phyloP scores from a whole-genome alignment of 2,329 filamentous ascomycete genomes.

The Fusarium sp. region DNA sequence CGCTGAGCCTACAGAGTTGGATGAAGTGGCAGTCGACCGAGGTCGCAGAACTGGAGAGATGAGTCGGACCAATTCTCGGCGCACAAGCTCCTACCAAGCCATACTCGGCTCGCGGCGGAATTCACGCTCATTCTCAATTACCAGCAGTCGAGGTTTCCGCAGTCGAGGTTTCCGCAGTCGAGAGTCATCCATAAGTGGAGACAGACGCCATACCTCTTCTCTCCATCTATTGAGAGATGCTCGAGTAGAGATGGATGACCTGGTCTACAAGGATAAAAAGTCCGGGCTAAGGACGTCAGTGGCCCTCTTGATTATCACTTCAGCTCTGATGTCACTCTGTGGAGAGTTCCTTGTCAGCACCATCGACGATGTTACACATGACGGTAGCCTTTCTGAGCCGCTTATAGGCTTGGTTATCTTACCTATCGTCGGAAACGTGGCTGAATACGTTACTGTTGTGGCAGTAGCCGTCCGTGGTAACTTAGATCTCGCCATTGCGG shows the following conservation, averaged over 20 bases:
- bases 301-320: conserved; percentile 62
- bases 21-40: not conserved
- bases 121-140: not conserved
- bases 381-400: conserved; percentile 61
- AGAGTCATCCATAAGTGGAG: not conserved
- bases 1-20: not conserved
- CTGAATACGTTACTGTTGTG: conserved; percentile 70
- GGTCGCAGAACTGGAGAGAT: not conserved
- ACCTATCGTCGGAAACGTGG: conserved; percentile 70
- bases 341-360: conserved; percentile 70
- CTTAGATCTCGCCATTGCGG: conserved; percentile 69
- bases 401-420: conserved; percentile 72
- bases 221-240: not conserved
- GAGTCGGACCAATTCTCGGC: not conserved
- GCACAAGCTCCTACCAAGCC: not conserved
- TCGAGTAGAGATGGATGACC: not conserved
- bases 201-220: not conserved
- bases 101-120: not conserved
- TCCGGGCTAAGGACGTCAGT: conserved; percentile 54
- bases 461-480: conserved; percentile 69
- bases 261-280: not conserved
- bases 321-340: conserved; percentile 66
- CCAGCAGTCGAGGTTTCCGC: not conserved
- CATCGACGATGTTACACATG: conserved; percentile 64
- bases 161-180: too few species aligned